A percentile compares a stretch with the other conserved stretches of the same genome.
These are phyloP conservation scores for Neurospora sp. DNA, from an alignment of 495 filamentous ascomycete species.

Conservation along the genomic window DNA sequence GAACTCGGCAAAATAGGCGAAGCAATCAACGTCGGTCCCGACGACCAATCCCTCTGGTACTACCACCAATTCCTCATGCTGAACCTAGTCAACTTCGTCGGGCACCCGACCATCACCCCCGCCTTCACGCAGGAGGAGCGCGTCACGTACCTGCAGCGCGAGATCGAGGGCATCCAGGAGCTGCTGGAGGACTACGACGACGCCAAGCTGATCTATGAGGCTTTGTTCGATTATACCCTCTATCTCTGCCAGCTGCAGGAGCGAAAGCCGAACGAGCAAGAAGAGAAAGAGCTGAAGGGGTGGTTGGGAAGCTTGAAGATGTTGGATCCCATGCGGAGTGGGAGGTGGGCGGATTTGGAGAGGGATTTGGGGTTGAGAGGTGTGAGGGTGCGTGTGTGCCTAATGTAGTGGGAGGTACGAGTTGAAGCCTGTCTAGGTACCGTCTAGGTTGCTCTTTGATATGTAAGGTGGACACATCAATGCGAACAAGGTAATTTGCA, in stretches of 20 bases:
- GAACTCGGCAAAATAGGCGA: constrained; percentile 66
- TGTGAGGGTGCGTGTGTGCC: no score
- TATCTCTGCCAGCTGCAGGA: constrained; percentile 37
- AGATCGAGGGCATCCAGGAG: constrained; percentile 60
- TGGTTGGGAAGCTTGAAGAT: constrained; percentile 55
- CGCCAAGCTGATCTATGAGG: constrained; percentile 73
- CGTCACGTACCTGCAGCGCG: constrained; percentile 52
- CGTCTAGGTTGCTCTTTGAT: background rate
- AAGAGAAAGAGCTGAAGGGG: constrained; percentile 37
- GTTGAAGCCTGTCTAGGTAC: background rate
- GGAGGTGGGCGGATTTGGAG: constrained; percentile 59
- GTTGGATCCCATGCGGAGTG: constrained; percentile 59
- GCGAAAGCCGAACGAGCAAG: constrained; percentile 18
- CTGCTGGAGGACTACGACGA: constrained; percentile 66
- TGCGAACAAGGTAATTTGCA: no score
- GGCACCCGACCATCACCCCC: constrained; percentile 48
- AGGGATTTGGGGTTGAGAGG: constrained; percentile 18
- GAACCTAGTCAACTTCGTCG: constrained; percentile 35
- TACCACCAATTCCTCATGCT: constrained; percentile 81
- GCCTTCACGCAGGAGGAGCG: constrained; percentile 52
- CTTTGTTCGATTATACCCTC: constrained; percentile 54
- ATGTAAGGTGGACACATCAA: no score
- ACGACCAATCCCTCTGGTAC: constrained; percentile 92
- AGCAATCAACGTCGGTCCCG: constrained; percentile 74
- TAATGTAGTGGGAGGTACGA: background rate